Conservation (phyloP, 768 basidiomycete genomes). For the Punctularia strigosozonata region DNA sequence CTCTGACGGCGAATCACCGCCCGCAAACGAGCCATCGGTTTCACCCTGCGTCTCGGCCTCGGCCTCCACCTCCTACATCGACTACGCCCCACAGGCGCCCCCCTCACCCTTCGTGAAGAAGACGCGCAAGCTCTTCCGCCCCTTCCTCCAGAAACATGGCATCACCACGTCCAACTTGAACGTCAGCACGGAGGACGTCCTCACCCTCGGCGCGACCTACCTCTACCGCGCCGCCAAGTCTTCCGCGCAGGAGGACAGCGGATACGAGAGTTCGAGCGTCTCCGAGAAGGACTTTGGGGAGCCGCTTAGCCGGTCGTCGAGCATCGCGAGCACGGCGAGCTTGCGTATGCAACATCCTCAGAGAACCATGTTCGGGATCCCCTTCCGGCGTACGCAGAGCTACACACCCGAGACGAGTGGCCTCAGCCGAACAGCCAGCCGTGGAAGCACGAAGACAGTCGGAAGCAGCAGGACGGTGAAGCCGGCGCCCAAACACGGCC, state of each 20-base stretch:
- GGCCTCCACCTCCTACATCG: conserved; percentile 4
- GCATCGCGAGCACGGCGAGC: too few species aligned
- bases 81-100: conserved; percentile 9
- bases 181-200: conserved; percentile 16
- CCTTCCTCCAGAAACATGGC: conserved; percentile 15
- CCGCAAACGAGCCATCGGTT: background rate
- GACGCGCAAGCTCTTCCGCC: conserved; percentile 15
- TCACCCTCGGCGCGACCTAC: conserved; percentile 17
- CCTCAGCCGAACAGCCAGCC: too few species aligned
- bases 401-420: too few species aligned
- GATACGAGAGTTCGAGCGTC: too few species aligned
- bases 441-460: too few species aligned
- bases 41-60: too few species aligned
- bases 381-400: too few species aligned
- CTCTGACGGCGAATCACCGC: background rate
- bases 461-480: background rate
- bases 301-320: too few species aligned
- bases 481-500: conserved; percentile 15
- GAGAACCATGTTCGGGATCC: too few species aligned
- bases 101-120: conserved; percentile 12
- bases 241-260: background rate
- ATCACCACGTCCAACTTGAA: conserved; percentile 15
- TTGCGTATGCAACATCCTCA: too few species aligned
- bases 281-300: too few species aligned
- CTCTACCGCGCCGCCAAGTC: conserved; percentile 14